A percentile compares a stretch with the other conserved stretches of the same genome.
phyloP scores from a whole-genome alignment of 148 eudicot genomes.

The Vaccinium macrocarpon region DNA sequence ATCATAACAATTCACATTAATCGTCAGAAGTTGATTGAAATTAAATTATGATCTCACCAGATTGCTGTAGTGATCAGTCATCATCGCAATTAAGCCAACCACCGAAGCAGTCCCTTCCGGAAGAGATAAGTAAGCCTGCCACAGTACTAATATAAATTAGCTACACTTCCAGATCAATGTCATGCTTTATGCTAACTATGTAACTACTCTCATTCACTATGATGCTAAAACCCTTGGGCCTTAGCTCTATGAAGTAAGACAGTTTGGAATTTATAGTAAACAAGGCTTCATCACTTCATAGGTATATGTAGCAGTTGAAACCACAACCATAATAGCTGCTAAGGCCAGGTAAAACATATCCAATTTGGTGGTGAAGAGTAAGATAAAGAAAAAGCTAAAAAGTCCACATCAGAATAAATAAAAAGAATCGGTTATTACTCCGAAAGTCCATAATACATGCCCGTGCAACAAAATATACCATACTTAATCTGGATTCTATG shows the following conservation, averaged over 20 bases:
- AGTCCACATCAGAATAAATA: neutral
- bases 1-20: neutral
- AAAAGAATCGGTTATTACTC: neutral
- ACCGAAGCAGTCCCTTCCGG: slow-evolving; percentile 99
- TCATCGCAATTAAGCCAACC: slow-evolving; percentile 94
- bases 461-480: neutral
- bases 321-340: slow-evolving; percentile 4
- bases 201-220: slow-evolving; percentile 10
- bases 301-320: neutral
- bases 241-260: neutral
- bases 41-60: slow-evolving; percentile 52
- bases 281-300: neutral
- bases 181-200: neutral
- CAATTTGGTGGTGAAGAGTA: neutral
- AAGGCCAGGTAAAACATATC: neutral
- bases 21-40: neutral
- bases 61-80: slow-evolving; percentile 94
- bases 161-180: slow-evolving; percentile 7
- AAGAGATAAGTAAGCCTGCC: slow-evolving; percentile 95
- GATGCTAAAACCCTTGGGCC: neutral
- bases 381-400: neutral
- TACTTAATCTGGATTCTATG: neutral
- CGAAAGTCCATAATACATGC: neutral
- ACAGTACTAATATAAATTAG: slow-evolving; percentile 16
- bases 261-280: neutral